Percentiles rank a stretch among this genome's conserved stretches.
Conservation (phyloP, 1,284 basidiomycete genomes). For the Inonotus hispidus region DNA sequence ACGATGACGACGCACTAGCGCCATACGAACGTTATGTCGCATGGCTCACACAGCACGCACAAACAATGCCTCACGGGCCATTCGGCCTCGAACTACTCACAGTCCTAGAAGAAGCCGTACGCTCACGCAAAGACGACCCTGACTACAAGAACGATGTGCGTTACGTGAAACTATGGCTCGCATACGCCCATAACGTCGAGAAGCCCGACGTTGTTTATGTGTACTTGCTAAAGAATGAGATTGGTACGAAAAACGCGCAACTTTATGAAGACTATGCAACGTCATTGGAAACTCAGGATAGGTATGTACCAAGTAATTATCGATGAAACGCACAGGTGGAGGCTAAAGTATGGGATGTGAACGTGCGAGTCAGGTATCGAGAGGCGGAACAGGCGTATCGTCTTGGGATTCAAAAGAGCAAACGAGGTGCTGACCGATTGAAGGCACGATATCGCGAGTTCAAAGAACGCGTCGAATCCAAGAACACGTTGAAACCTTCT, state of each 20-base stretch:
- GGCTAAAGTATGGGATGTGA: background rate
- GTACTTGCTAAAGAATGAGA: slow-evolving; percentile 71
- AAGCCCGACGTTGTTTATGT: slow-evolving; percentile 57
- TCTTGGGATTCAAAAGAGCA: slow-evolving; percentile 78
- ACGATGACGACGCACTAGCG: slow-evolving; percentile 68
- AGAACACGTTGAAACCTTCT: slow-evolving; percentile 2
- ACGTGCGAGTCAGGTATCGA: slow-evolving; percentile 40
- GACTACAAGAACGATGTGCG: slow-evolving; percentile 83
- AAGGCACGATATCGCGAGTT: slow-evolving; percentile 84
- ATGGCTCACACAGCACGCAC: slow-evolving; percentile 44
- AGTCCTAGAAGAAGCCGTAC: slow-evolving; percentile 65
- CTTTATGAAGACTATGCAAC: slow-evolving; percentile 86
- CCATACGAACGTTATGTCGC: slow-evolving; percentile 61
- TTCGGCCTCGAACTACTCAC: slow-evolving; percentile 65
- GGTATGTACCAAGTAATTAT: slow-evolving; percentile 50
- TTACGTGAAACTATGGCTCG: slow-evolving; percentile 86
- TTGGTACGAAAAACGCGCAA: slow-evolving; percentile 72
- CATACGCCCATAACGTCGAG: slow-evolving; percentile 69
- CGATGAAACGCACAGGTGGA: background rate
- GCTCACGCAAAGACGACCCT: slow-evolving; percentile 74
- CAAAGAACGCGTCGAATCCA: slow-evolving; percentile 44
- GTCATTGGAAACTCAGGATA: slow-evolving; percentile 64
- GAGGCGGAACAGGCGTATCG: slow-evolving; percentile 84
- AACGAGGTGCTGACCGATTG: slow-evolving; percentile 79
- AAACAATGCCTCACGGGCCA: slow-evolving; percentile 52